Evolutionary conservation across 108 stramenopile genomes (phyloP), one percentile per base, ranked within the genome.

Genomic region (Skeletonema marinoi): DNA sequence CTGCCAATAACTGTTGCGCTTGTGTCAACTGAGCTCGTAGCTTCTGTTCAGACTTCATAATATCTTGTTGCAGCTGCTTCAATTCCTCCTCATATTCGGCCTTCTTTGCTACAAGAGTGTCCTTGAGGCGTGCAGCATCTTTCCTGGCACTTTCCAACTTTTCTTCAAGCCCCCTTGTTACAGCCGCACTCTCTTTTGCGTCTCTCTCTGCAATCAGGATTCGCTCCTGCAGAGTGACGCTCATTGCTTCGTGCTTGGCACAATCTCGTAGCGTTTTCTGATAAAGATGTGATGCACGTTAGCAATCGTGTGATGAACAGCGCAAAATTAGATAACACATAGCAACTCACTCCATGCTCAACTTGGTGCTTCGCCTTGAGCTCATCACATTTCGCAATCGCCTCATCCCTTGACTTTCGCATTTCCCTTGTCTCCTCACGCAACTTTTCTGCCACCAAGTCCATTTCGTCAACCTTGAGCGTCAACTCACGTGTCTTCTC

Each of bases 351-450:
- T 17, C 35, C n/a, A 11, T 32, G 21, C 31, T 80, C 73, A 32
- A 21, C 1, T 31, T 70, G 73, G 30, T 80, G 79, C 32, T 36
- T 4, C 21, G 73, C 38, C 4, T 56, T 56, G 54, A 74, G 42
- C 44, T 73, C 71, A 63, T 81, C 72, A 32, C 58, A 70, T 25
- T 64, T 50, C 0, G 44, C 32, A 33, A 64, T 16, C 16, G 58
- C 73, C 39, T 74, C 80, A 29, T 81, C 73, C 66, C 73, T 74
- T 1, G 66, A 68, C 80, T 74, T 70, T 46, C 64, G 66, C 35
- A 68, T 67, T 12, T 31, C 50, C 25, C 50, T 81, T 32, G 70
- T 1, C n/a, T 74, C 69, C 3, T 70, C 54, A 31, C 65, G 68
- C 65, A 81, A 31, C 17, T 59, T 74, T 9, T 60, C 66, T 19